Percentiles rank a stretch among this genome's conserved stretches.
phyloP scores from a whole-genome alignment of 495 filamentous ascomycete genomes.

The Trichocladium antarcticum region DNA sequence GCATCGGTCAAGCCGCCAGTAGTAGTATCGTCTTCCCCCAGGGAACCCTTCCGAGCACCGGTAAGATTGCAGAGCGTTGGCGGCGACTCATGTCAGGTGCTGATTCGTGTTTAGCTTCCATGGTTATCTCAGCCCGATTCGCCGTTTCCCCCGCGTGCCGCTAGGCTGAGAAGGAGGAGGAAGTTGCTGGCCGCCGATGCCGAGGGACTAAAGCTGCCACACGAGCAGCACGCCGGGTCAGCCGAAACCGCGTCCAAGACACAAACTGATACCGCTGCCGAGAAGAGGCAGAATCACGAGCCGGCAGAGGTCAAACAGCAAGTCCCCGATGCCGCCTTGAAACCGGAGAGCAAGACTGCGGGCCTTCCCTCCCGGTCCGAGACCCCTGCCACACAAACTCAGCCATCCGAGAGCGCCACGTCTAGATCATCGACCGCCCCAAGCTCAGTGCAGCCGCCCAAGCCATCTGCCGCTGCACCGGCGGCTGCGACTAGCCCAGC shows the following conservation, averaged over 20 bases:
- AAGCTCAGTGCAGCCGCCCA: constrained; percentile 43
- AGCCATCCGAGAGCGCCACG: constrained; percentile 52
- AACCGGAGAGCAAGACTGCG: constrained; percentile 16
- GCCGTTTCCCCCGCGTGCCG: constrained; percentile 48
- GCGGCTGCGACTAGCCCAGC: constrained; percentile 26
- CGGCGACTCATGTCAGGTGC: neutral
- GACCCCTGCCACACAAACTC: constrained; percentile 55
- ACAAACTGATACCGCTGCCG: neutral
- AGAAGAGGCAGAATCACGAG: constrained; percentile 17
- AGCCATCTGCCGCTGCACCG: constrained; percentile 21
- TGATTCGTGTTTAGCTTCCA: constrained; percentile 47
- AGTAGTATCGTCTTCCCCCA: constrained; percentile 2
- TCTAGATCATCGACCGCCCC: constrained; percentile 62
- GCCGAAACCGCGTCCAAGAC: constrained; percentile 1
- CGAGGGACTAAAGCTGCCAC: constrained; percentile 24
- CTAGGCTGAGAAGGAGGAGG: constrained; percentile 29
- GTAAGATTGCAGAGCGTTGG: constrained; percentile 37
- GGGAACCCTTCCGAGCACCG: constrained; percentile 47
- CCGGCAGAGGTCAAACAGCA: constrained; percentile 6
- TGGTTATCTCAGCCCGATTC: constrained; percentile 66
- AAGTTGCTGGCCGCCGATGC: constrained; percentile 25
- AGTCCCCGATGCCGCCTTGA: constrained; percentile 24
- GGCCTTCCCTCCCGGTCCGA: constrained; percentile 39
- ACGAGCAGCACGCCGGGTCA: constrained; percentile 17
- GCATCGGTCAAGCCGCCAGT: constrained; percentile 1